Base-by-base conservation (phyloP, 1,139 yeast genomes). In the Protomyces inouyei region DNA sequence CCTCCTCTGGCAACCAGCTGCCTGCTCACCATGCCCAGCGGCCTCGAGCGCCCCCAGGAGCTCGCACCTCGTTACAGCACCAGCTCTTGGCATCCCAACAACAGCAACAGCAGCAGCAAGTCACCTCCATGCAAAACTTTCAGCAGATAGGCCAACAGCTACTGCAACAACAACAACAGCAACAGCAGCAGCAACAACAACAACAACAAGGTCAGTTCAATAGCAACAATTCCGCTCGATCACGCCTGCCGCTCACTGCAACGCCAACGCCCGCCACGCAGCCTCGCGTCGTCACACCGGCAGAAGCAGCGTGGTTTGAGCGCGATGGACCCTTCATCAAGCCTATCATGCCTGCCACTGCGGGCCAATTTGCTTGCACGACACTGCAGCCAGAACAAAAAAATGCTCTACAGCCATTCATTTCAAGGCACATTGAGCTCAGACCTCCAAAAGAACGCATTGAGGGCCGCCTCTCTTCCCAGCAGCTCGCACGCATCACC, bases 401-500 rank as follows among this genome's bases (percentile, higher is more conserved):
- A 10, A 43, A 38, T n/a, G 38, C 18, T 35, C 43, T 52, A 32
- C 52, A 51, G 12, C 53, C 63, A 2, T 51, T 52, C 36, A 43
- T 59, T 35, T 32, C 63, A 12, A 35, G 52, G 14, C 12, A 40
- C 4, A 52, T 59, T n/a, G 63, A 52, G n/a, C 57, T 52, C 21
- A 56, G 54, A 16, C 43, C 53, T 28, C 57, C 53, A 18, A 43
- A 14, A 6, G 57, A 52, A 21, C 28, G 35, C 45, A 18, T 25
- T 37, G 57, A 28, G 5, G 45, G 45, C 10, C 52, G 63, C 14
- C 35, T 32, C n/a, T n/a, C 63, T 40, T 25, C 46, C n/a, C 21
- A 37, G 25, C 35, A 48, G 8, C 46, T 59, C 71, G 79, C 79
- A 52, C 78, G 95, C 63, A 82, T 88, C 59, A 77, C 79, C 60